phyloP scores from a whole-genome alignment of 2,329 filamentous ascomycete genomes.

The Penicillium psychrosexuale region DNA sequence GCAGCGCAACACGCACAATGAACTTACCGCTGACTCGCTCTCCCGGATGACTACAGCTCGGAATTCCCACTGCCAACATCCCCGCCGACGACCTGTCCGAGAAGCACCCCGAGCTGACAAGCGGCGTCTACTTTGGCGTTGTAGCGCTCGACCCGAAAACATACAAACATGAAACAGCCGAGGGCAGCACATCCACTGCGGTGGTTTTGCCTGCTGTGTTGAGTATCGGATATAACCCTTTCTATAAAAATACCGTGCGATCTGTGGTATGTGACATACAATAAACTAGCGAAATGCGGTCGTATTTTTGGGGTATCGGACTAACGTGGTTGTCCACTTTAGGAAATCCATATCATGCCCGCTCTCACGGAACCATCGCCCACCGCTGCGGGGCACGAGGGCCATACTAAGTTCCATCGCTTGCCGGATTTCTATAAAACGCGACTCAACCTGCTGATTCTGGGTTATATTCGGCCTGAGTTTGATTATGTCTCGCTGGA shows the following conservation, averaged over 20 bases:
- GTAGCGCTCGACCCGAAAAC: conserved; percentile 62
- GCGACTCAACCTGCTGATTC: conserved; percentile 72
- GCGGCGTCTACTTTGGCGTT: conserved; percentile 93
- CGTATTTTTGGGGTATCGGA: neutral
- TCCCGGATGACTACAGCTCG: conserved; percentile 59
- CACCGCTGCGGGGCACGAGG: conserved; percentile 25
- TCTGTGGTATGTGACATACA: conserved; percentile 56
- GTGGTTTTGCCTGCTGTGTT: conserved; percentile 80
- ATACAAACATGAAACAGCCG: conserved; percentile 25
- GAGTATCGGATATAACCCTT: conserved; percentile 95
- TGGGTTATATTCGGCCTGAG: conserved; percentile 87
- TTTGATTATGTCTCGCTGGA: conserved; percentile 83
- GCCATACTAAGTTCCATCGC: conserved; percentile 38
- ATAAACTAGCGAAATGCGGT: neutral
- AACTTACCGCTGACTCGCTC: conserved; percentile 1
- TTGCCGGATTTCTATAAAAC: conserved; percentile 77
- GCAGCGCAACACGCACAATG: neutral
- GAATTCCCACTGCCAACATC: conserved; percentile 93
- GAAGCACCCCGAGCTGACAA: conserved; percentile 55
- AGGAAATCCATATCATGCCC: conserved; percentile 84
- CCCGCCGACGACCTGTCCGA: conserved; percentile 65
- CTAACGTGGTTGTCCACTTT: neutral
- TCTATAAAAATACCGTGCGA: conserved; percentile 86
- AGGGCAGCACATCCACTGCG: conserved; percentile 14
- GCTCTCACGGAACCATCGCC: conserved; percentile 54